These are phyloP conservation scores for Phytomonas francai DNA, from an alignment of 208 protist species.

Conservation along the genomic window DNA sequence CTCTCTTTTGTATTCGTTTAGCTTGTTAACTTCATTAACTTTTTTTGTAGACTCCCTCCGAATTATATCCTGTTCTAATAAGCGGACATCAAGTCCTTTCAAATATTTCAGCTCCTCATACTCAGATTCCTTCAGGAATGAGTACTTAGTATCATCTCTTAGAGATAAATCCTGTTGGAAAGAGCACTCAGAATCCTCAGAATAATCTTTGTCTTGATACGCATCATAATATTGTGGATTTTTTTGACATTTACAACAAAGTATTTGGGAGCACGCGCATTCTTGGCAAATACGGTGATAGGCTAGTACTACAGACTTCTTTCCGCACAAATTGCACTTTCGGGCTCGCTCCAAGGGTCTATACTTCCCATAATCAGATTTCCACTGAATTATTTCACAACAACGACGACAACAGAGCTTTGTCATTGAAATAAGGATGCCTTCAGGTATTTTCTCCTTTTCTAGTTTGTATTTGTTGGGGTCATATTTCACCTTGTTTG, in stretches of 20 bases:
- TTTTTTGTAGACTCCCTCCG: not conserved
- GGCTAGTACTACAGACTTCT: slow-evolving; percentile 43
- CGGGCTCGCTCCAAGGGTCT: slow-evolving; percentile 31
- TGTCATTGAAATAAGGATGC: slow-evolving; percentile 41
- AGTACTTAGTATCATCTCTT: slow-evolving; percentile 26
- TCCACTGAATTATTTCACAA: slow-evolving; percentile 86
- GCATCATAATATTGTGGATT: slow-evolving; percentile 10
- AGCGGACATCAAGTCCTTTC: slow-evolving; percentile 43
- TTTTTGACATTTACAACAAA: slow-evolving; percentile 87
- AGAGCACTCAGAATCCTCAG: slow-evolving; percentile 5
- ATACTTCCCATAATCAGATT: slow-evolving; percentile 86
- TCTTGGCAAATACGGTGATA: slow-evolving; percentile 83
- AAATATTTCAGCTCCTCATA: slow-evolving; percentile 43
- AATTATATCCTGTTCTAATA: slow-evolving; percentile 30
- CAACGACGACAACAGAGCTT: slow-evolving; percentile 77
- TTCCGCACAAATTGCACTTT: slow-evolving; percentile 65
- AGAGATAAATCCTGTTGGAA: slow-evolving; percentile 12
- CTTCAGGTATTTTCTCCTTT: slow-evolving; percentile 38
- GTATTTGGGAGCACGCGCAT: slow-evolving; percentile 26
- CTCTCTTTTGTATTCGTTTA: not conserved
- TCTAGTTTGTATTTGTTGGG: slow-evolving; percentile 74
- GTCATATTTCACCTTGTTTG: slow-evolving; percentile 72
- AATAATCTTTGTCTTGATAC: slow-evolving; percentile 4
- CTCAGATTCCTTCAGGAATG: slow-evolving; percentile 44
- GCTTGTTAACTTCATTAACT: not conserved